A percentile compares a stretch with the other conserved stretches of the same genome.
Conservation (phyloP, 768 basidiomycete genomes). For the Termitomyces sp. region DNA sequence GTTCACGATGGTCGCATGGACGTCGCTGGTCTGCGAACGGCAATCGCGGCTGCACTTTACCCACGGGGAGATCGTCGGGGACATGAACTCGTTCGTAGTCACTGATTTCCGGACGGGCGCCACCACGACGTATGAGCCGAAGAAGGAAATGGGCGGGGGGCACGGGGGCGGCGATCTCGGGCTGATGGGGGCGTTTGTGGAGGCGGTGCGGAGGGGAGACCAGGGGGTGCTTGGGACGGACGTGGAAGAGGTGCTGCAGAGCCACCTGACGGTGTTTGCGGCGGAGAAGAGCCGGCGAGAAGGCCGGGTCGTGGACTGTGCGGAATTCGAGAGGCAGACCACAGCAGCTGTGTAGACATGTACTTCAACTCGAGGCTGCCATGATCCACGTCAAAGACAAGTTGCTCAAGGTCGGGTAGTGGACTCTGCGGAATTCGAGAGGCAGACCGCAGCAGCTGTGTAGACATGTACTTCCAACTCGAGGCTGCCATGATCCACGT, state of each 20-base stretch:
- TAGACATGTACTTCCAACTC: too few species aligned
- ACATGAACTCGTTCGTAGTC: conserved; percentile 72
- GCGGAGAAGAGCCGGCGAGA: conserved; percentile 73
- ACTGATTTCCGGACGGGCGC: conserved; percentile 64
- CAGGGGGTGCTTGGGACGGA: conserved; percentile 65
- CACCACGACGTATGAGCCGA: conserved; percentile 41
- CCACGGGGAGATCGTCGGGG: conserved; percentile 84
- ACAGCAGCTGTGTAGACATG: too few species aligned
- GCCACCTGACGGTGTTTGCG: conserved; percentile 83
- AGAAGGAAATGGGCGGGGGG: conserved; percentile 49
- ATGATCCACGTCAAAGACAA: conserved; percentile 32
- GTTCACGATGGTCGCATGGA: conserved; percentile 88
- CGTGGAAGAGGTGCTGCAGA: conserved; percentile 63
- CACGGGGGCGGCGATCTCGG: conserved; percentile 85
- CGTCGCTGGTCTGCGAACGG: conserved; percentile 74
- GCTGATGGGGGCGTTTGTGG: conserved; percentile 67
- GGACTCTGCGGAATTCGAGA: too few species aligned
- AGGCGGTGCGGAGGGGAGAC: conserved; percentile 60
- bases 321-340: conserved; percentile 48
- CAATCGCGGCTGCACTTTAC: conserved; percentile 82
- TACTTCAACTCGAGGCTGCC: neutral
- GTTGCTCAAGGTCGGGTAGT: conserved; percentile 14
- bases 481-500: conserved; percentile 20
- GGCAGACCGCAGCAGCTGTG: too few species aligned
- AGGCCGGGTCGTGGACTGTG: conserved; percentile 65